Evolutionary conservation across 2,329 filamentous ascomycete species (phyloP).

Genomic region (Penicillium sp.): DNA sequence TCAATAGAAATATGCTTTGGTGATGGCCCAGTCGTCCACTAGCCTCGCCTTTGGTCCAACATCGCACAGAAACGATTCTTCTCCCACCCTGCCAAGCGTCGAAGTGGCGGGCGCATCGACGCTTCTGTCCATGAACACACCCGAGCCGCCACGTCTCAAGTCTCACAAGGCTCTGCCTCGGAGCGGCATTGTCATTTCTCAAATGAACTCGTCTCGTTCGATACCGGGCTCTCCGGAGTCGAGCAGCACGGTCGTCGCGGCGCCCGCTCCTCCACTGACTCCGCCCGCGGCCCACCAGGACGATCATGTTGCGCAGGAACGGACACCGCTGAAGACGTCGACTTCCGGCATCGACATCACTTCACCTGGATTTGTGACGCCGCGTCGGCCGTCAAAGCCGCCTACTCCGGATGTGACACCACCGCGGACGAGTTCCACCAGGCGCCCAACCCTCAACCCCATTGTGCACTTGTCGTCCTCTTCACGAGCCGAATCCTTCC

Average conservation of each 20-base stretch:
- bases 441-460: constrained; percentile 41
- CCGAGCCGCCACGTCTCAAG: constrained; percentile 30
- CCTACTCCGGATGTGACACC: constrained; percentile 73
- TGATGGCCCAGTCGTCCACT: too few relatives aligned
- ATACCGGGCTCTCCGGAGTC: constrained; percentile 19
- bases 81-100: constrained; percentile 3
- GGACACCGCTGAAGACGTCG: constrained; percentile 20
- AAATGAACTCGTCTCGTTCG: constrained; percentile 16
- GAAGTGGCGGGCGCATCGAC: constrained; percentile 23
- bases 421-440: constrained; percentile 45
- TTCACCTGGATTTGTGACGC: constrained; percentile 44
- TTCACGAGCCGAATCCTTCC: constrained; percentile 65
- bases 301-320: constrained; percentile 14
- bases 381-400: constrained; percentile 60
- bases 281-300: constrained; percentile 30
- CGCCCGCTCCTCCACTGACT: constrained; percentile 34
- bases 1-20: too few relatives aligned
- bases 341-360: constrained; percentile 20
- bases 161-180: constrained; percentile 39
- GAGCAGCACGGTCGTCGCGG: constrained; percentile 19
- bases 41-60: too few relatives aligned
- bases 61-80: too few relatives aligned
- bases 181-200: constrained; percentile 25
- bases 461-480: constrained; percentile 51
- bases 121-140: constrained; percentile 23